phyloP scores from a whole-genome alignment of 306 rosid species.

The Abrus pulchellus region DNA sequence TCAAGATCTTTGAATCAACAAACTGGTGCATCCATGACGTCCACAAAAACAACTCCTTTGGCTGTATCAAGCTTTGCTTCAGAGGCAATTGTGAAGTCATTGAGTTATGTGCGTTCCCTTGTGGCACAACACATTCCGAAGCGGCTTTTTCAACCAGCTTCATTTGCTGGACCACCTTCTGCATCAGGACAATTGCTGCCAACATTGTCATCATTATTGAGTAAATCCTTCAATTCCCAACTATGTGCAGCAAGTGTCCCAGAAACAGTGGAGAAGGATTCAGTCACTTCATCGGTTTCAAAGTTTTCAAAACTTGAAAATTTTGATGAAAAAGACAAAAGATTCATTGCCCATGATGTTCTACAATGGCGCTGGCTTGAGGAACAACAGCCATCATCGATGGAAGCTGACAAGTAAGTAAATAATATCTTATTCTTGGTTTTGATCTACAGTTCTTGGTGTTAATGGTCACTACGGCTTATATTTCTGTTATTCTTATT shows the following conservation, averaged over 20 bases:
- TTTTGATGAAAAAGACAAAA: slow-evolving; percentile 69
- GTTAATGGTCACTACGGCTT: not conserved
- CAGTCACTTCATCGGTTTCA: slow-evolving; percentile 62
- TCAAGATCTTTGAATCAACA: slow-evolving; percentile 65
- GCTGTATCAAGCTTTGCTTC: slow-evolving; percentile 85
- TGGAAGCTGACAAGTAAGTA: slow-evolving; percentile 75
- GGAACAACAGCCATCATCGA: slow-evolving; percentile 61
- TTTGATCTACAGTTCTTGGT: slow-evolving; percentile 32
- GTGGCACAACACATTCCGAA: slow-evolving; percentile 85
- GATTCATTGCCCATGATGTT: slow-evolving; percentile 76
- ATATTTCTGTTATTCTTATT: slow-evolving; percentile 38
- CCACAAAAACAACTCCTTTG: slow-evolving; percentile 67
- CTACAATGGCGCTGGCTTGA: slow-evolving; percentile 94
- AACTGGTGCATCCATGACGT: slow-evolving; percentile 59
- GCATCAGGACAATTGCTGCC: slow-evolving; percentile 82
- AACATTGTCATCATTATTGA: slow-evolving; percentile 78
- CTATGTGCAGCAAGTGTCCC: slow-evolving; percentile 59
- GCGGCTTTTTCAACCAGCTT: slow-evolving; percentile 77
- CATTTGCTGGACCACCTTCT: slow-evolving; percentile 80
- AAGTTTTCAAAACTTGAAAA: slow-evolving; percentile 75
- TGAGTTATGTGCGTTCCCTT: slow-evolving; percentile 84
- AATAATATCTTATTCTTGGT: slow-evolving; percentile 36
- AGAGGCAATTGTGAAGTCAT: slow-evolving; percentile 79
- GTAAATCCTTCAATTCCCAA: slow-evolving; percentile 85
- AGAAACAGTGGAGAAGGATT: slow-evolving; percentile 68